These are phyloP conservation scores for Mycena citricolor DNA, from an alignment of 1,284 basidiomycete genomes.

Conservation along the genomic window DNA sequence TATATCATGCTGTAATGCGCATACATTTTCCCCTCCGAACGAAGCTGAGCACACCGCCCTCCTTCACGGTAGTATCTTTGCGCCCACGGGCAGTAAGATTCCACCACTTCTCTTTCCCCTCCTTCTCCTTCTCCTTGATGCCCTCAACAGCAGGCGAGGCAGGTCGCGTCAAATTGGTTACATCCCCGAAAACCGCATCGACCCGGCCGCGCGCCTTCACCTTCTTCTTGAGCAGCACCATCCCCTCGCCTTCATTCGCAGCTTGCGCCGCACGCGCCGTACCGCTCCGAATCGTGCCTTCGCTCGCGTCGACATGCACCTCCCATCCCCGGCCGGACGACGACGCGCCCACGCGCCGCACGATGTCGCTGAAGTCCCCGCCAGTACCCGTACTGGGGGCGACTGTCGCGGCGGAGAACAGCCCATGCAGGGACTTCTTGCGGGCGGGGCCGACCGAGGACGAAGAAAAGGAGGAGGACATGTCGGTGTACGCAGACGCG, in stretches of 20 bases:
- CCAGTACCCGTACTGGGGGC: slow-evolving; percentile 7
- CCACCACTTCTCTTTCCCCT: slow-evolving; percentile 68
- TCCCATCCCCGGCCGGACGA: slow-evolving; percentile 56
- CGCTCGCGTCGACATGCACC: slow-evolving; percentile 66
- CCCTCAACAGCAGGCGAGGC: slow-evolving; percentile 27
- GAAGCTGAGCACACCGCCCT: slow-evolving; percentile 42
- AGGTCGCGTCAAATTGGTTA: slow-evolving; percentile 49
- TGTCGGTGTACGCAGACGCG: slow-evolving; percentile 13
- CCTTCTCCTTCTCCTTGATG: slow-evolving; percentile 44
- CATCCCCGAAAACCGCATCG: slow-evolving; percentile 60
- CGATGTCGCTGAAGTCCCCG: slow-evolving; percentile 58
- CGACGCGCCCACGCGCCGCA: slow-evolving; percentile 54
- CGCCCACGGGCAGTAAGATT: slow-evolving; percentile 74
- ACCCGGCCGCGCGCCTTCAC: slow-evolving; percentile 67
- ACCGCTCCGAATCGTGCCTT: slow-evolving; percentile 40
- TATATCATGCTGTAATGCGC: slow-evolving; percentile 38
- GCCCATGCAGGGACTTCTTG: slow-evolving; percentile 13
- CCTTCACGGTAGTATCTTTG: slow-evolving; percentile 66
- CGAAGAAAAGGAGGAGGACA: slow-evolving; percentile 4
- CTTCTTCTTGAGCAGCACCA: slow-evolving; percentile 71
- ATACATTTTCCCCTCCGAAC: slow-evolving; percentile 33
- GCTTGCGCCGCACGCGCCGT: not conserved
- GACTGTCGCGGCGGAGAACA: slow-evolving; percentile 1
- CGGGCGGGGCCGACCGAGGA: slow-evolving; percentile 1
- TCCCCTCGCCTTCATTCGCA: slow-evolving; percentile 58